Evolutionary conservation across 2,329 filamentous ascomycete species (phyloP).

Genomic region (Neopestalotiopsis clavispora): DNA sequence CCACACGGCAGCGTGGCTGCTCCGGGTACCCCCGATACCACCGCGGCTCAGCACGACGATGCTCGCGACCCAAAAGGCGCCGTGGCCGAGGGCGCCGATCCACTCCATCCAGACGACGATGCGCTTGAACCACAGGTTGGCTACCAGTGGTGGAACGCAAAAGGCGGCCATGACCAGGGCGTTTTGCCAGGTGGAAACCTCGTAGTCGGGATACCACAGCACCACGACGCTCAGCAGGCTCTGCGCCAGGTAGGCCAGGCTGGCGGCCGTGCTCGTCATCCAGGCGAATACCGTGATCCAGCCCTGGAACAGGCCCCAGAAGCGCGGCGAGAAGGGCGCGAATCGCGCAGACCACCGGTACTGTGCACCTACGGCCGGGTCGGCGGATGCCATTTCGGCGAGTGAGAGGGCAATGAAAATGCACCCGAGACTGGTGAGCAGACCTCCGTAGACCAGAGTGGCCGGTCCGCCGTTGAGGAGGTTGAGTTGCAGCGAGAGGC

Average conservation of each 20-base stretch:
- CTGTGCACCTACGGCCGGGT: slow-evolving; percentile 15
- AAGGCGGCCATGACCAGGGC: slow-evolving; percentile 16
- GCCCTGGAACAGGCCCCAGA: slow-evolving; percentile 18
- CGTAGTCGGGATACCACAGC: slow-evolving; percentile 4
- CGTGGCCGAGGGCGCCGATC: slow-evolving; percentile 13
- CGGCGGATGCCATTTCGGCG: slow-evolving; percentile 17
- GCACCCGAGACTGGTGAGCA: not conserved
- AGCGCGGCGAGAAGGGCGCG: slow-evolving; percentile 12
- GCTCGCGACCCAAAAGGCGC: slow-evolving; percentile 16
- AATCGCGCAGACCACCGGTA: slow-evolving; percentile 15
- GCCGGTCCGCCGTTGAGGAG: slow-evolving; percentile 16
- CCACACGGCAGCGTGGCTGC: slow-evolving; percentile 14
- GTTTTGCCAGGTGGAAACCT: slow-evolving; percentile 6
- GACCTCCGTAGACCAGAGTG: slow-evolving; percentile 5
- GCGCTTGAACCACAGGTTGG: slow-evolving; percentile 15
- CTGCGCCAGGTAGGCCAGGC: slow-evolving; percentile 13
- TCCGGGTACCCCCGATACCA: not conserved
- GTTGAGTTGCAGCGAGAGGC: slow-evolving; percentile 15
- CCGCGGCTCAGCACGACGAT: not conserved
- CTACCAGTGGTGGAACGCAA: slow-evolving; percentile 9
- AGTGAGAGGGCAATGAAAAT: slow-evolving; percentile 15
- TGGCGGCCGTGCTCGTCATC: slow-evolving; percentile 13
- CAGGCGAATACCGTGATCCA: slow-evolving; percentile 16
- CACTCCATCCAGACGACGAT: slow-evolving; percentile 15
- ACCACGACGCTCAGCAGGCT: slow-evolving; percentile 9